phyloP scores from a whole-genome alignment of 2,329 filamentous ascomycete species.

The Lachnellula cervina region DNA sequence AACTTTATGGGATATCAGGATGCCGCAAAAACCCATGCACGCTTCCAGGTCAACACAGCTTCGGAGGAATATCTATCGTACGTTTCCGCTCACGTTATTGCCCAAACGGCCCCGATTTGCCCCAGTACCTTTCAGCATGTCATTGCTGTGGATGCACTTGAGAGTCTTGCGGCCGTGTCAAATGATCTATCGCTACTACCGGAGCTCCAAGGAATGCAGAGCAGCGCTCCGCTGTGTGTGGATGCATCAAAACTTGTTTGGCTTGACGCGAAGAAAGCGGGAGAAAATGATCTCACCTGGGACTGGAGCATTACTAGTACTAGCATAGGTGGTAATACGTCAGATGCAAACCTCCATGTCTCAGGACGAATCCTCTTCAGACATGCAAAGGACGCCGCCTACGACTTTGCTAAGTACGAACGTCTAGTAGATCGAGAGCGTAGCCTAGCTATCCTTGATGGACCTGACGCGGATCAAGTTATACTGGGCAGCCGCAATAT shows the following conservation, averaged over 20 bases:
- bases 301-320: constrained; percentile 4
- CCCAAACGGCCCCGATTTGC: constrained; percentile 15
- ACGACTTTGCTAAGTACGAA: constrained; percentile 4
- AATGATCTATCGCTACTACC: neutral
- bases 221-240: constrained; percentile 6
- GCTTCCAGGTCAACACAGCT: constrained; percentile 18
- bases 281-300: neutral
- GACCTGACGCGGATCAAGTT: constrained; percentile 2
- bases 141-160: constrained; percentile 10
- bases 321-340: neutral
- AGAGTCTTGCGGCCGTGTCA: constrained; percentile 5
- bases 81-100: constrained; percentile 11
- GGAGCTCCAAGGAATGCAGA: constrained; percentile 2
- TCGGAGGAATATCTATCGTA: constrained; percentile 5
- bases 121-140: constrained; percentile 14
- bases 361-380: constrained; percentile 1
- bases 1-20: constrained; percentile 16
- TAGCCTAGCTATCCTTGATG: constrained; percentile 1
- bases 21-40: neutral
- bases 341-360: constrained; percentile 2
- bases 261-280: neutral
- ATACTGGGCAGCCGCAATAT: constrained; percentile 7
- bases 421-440: neutral
- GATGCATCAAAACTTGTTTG: constrained; percentile 7
- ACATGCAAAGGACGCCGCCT: neutral